These are phyloP conservation scores for Acer saccharum DNA, from an alignment of 345 rosid genomes.

Conservation along the genomic window DNA sequence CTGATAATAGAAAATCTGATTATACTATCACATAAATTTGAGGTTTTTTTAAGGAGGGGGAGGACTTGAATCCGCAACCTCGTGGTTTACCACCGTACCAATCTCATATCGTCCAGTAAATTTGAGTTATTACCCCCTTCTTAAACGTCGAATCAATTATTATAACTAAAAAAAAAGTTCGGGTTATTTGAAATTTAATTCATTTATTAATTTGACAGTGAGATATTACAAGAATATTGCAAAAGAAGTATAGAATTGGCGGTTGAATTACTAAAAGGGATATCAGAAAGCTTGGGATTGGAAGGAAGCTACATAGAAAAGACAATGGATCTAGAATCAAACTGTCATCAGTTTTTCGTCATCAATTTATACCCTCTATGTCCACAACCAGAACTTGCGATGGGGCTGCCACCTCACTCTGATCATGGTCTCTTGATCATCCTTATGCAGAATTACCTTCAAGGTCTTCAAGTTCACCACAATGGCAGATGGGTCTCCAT, in stretches of 20 bases:
- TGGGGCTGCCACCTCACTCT: conserved; percentile 47
- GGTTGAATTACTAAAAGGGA: conserved; percentile 31
- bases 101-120: no score
- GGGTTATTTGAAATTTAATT: background rate
- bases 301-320: conserved; percentile 29
- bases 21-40: no score
- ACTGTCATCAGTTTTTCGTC: conserved; percentile 25
- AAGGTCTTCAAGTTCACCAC: conserved; percentile 32
- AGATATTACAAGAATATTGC: conserved; percentile 28
- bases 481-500: conserved; percentile 32
- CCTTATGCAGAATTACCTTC: conserved; percentile 29
- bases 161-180: no score
- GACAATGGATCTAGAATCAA: conserved; percentile 16
- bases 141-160: no score
- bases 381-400: conserved; percentile 39
- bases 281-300: conserved; percentile 35
- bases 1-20: no score
- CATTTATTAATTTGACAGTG: conserved; percentile 14
- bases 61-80: no score
- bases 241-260: conserved; percentile 29
- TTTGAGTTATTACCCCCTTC: no score
- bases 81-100: no score
- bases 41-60: no score
- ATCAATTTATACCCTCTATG: conserved; percentile 42
- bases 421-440: conserved; percentile 41